phyloP scores from a whole-genome alignment of 805 yeast genomes.

The Ogataea wickerhamii region DNA sequence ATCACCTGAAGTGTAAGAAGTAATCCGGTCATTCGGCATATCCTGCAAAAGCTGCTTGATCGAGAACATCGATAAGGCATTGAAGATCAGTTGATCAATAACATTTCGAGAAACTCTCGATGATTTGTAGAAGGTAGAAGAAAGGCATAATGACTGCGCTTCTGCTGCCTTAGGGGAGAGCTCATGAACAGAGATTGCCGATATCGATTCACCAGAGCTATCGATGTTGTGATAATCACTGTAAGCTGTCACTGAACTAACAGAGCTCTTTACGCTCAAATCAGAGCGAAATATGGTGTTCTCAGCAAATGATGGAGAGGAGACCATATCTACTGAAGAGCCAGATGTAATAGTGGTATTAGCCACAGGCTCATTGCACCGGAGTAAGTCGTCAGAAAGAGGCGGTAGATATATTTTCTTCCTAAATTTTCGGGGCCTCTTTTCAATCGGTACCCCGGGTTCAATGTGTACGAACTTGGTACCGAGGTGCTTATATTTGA shows the following conservation, averaged over 20 bases:
- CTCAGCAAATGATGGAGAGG: background rate
- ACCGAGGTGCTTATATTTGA: background rate
- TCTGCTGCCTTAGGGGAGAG: too few species aligned
- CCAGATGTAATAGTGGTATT: background rate
- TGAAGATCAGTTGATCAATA: constrained; percentile 1
- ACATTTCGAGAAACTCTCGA: background rate
- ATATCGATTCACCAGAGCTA: too few species aligned
- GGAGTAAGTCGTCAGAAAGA: background rate
- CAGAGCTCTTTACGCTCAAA: background rate
- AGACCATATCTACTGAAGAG: background rate
- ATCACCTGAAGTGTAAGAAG: background rate
- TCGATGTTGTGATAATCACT: too few species aligned
- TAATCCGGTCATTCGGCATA: background rate
- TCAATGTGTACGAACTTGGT: constrained; percentile 1
- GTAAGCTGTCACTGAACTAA: background rate
- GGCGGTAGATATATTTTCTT: background rate
- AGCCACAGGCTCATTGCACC: background rate
- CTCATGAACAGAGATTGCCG: too few species aligned
- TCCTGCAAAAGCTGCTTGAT: constrained; percentile 3
- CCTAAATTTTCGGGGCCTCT: background rate
- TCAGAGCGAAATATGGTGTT: background rate
- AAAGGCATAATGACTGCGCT: too few species aligned
- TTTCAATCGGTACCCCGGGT: background rate
- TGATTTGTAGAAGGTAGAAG: background rate
- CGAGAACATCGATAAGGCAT: constrained; percentile 2